Evolutionary conservation across 73 alveolate genomes (phyloP), one percentile per base, ranked within the genome.

Genomic region (Durusdinium trenchii): DNA sequence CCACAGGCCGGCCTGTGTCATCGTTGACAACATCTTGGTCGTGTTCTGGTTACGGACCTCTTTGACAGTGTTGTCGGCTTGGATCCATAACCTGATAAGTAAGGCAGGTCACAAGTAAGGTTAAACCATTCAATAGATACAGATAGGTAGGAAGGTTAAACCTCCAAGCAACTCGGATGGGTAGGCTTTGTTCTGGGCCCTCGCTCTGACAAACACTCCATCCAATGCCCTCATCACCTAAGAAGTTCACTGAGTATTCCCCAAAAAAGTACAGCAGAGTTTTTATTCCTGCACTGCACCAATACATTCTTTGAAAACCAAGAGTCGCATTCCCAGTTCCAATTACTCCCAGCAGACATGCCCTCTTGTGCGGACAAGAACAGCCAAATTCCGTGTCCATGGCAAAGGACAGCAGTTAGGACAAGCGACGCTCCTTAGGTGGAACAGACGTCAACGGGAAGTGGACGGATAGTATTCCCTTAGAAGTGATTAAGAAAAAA

Each of bases 251-350:
- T n/a, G n/a, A n/a, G 52, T 36, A 48, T 35, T 14, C 40, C 42
- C 40, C 62, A 78, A 42, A 10, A 54, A 78, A 3, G 23, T n/a
- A 6, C 50, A 47, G 42, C 38, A 14, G 18, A 42, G 45, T 16
- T 5, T n/a, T 73, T 32, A 73, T 32, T 73, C 5, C 69, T 73
- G 9, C 51, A 14, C 36, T 0, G 30, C 51, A 12, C 71, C 23
- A 47, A 30, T 16, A n/a, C 0, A 60, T 23, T 23, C 1, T 60
- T 23, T 26, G 50, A 6, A 6, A n/a, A 45, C 71, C 71, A 50
- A 81, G 91, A 81, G 6, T 48, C 91, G 32, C 91, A 81, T 48
- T 81, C 91, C 91, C 91, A 81, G 1, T 81, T 7, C 91, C 91
- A 81, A 48, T 48, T 81, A 47, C 71, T 48, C 0, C 91, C 91